phyloP scores from a whole-genome alignment of 768 basidiomycete genomes.

The Clathrus columnatus region DNA sequence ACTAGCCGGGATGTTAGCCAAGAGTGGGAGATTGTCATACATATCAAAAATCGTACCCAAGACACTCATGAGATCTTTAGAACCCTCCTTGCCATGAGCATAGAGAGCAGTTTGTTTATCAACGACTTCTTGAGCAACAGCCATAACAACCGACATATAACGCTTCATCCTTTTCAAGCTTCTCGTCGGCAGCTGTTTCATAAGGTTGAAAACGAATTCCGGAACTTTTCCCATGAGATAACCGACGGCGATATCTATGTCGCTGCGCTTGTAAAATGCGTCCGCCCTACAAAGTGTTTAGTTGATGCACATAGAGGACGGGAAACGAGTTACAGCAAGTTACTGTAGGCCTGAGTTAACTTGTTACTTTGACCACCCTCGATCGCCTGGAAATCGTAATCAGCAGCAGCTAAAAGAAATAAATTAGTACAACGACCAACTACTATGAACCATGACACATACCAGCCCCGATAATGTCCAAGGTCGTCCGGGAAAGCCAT shows the following conservation, averaged over 20 bases:
- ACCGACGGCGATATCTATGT: constrained; percentile 17
- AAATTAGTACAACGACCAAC: background rate
- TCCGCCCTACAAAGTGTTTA: background rate
- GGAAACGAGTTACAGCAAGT: background rate
- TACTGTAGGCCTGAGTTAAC: background rate
- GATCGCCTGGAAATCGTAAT: constrained; percentile 18
- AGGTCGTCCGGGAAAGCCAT: constrained; percentile 19
- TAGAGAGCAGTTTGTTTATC: constrained; percentile 17
- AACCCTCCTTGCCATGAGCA: constrained; percentile 15
- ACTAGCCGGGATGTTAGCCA: too few relatives aligned
- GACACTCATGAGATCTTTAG: constrained; percentile 28
- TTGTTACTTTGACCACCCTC: constrained; percentile 3
- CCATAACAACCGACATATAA: constrained; percentile 20
- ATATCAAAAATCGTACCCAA: constrained; percentile 16
- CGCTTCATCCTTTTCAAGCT: constrained; percentile 22
- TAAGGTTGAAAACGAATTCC: constrained; percentile 15
- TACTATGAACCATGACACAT: background rate
- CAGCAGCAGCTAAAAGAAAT: constrained; percentile 4
- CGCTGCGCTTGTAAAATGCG: background rate
- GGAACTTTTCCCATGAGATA: constrained; percentile 24
- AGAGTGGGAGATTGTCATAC: background rate
- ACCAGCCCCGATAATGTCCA: constrained; percentile 25
- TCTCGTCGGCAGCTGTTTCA: constrained; percentile 23
- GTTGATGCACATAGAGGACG: background rate
- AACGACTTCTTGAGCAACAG: constrained; percentile 18